Conservation (phyloP, 768 basidiomycete species). For the Auriscalpium vulgare region DNA sequence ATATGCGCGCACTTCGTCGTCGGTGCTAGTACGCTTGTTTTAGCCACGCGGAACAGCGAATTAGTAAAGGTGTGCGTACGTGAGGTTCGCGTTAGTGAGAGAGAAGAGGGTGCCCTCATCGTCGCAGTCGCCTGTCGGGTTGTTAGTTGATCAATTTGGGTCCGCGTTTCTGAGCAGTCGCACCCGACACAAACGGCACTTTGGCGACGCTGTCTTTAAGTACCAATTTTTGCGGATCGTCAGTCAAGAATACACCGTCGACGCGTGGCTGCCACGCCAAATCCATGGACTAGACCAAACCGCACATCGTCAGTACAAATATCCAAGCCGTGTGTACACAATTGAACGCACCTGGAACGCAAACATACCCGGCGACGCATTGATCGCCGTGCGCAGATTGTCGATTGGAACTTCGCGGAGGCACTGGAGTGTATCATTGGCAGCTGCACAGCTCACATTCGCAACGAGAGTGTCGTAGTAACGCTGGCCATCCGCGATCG, state of each 20-base stretch:
- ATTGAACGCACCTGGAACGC: not conserved
- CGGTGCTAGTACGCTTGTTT: not conserved
- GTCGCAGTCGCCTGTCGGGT: conserved; percentile 4
- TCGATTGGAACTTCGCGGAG: conserved; percentile 2
- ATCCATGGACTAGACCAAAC: not conserved
- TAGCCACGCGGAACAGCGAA: too few relatives aligned
- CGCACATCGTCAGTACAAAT: too few relatives aligned
- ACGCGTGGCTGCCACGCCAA: conserved; percentile 8
- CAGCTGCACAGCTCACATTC: not conserved
- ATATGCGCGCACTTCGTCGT: not conserved
- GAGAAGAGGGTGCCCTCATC: conserved; percentile 12
- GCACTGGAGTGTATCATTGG: conserved; percentile 2
- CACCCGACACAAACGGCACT: conserved; percentile 4
- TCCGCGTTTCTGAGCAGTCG: not conserved
- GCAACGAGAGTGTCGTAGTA: conserved; percentile 9
- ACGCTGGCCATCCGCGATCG: conserved; percentile 7
- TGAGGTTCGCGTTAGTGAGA: not conserved
- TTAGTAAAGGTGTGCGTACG: not conserved
- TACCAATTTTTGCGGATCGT: conserved; percentile 3
- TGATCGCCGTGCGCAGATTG: not conserved
- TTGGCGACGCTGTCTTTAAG: conserved; percentile 4
- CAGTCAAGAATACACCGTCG: conserved; percentile 12
- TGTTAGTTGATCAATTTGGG: not conserved
- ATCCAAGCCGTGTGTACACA: not conserved
- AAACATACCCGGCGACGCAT: not conserved